phyloP scores from a whole-genome alignment of 2,329 filamentous ascomycete genomes.

The Pyrenochaeta sp. region DNA sequence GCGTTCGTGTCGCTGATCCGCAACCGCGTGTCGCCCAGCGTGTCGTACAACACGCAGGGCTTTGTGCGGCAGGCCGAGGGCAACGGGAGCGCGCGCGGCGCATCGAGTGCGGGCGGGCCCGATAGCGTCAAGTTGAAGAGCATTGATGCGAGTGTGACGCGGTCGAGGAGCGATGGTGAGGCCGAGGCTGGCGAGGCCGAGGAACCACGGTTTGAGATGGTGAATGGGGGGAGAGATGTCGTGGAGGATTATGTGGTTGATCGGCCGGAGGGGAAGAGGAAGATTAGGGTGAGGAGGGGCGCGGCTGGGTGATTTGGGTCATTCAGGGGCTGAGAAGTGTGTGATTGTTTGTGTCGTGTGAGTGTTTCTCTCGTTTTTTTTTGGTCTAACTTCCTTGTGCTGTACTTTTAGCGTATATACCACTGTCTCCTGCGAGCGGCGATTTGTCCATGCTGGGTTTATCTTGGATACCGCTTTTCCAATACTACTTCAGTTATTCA shows the following conservation, averaged over 20 bases:
- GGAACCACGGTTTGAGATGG: not conserved
- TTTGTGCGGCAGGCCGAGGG: conserved; percentile 1
- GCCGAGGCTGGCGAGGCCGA: not conserved
- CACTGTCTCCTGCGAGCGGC: no score
- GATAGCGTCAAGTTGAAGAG: conserved; percentile 2
- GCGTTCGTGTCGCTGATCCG: conserved; percentile 2
- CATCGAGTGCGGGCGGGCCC: not conserved
- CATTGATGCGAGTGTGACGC: not conserved
- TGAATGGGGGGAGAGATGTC: not conserved
- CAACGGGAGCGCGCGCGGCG: not conserved
- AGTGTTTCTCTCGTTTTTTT: no score
- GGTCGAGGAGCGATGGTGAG: not conserved
- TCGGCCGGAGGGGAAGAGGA: not conserved
- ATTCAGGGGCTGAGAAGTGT: no score
- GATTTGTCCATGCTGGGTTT: no score
- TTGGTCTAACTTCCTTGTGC: no score
- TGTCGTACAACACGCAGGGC: conserved; percentile 4
- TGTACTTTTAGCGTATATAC: no score
- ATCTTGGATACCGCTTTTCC: no score
- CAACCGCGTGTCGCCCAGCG: not conserved
- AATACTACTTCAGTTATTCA: no score
- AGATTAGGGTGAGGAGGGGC: conserved; percentile 1
- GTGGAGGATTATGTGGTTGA: not conserved
- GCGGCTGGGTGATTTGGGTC: no score
- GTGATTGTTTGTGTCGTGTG: no score